These are phyloP conservation scores for Ustilago cynodontis DNA, from an alignment of 1,284 basidiomycete genomes.

Conservation along the genomic window DNA sequence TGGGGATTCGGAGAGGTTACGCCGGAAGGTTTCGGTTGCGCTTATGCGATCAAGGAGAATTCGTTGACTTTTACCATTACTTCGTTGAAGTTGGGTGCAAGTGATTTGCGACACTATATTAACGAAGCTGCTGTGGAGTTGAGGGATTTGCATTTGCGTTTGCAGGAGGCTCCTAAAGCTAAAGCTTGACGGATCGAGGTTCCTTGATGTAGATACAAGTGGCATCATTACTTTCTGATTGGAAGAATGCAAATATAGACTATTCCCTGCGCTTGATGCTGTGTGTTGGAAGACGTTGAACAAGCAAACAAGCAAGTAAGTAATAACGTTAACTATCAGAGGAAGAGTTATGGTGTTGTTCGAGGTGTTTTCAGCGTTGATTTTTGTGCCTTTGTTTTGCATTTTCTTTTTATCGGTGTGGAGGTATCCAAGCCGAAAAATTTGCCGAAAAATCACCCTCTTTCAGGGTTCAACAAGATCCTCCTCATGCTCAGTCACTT, in stretches of 20 bases:
- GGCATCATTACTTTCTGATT: background rate
- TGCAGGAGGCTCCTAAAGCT: slow-evolving; percentile 47
- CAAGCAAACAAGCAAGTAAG: too few relatives aligned
- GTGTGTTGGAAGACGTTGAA: too few relatives aligned
- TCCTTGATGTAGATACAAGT: background rate
- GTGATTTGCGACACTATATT: slow-evolving; percentile 70
- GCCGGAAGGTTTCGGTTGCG: slow-evolving; percentile 92
- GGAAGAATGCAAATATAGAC: slow-evolving; percentile 1
- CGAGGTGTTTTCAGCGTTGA: background rate
- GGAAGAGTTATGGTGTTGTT: background rate
- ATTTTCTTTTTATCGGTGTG: too few relatives aligned
- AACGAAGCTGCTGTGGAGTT: slow-evolving; percentile 70
- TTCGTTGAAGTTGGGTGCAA: slow-evolving; percentile 77
- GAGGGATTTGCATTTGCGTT: slow-evolving; percentile 64
- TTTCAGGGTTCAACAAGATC: slow-evolving; percentile 26
- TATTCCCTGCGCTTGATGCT: background rate
- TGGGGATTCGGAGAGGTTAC: slow-evolving; percentile 96
- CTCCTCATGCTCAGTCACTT: background rate
- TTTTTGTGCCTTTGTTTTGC: slow-evolving; percentile 1
- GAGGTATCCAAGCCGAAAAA: slow-evolving; percentile 15
- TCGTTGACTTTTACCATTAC: slow-evolving; percentile 95
- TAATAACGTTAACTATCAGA: too few relatives aligned
- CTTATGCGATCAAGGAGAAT: slow-evolving; percentile 89
- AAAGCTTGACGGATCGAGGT: slow-evolving; percentile 8
- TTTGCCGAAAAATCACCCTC: too few relatives aligned